phyloP scores from a whole-genome alignment of 371 early-diverging fungal genomes.

The Basidiobolus meristosporus region DNA sequence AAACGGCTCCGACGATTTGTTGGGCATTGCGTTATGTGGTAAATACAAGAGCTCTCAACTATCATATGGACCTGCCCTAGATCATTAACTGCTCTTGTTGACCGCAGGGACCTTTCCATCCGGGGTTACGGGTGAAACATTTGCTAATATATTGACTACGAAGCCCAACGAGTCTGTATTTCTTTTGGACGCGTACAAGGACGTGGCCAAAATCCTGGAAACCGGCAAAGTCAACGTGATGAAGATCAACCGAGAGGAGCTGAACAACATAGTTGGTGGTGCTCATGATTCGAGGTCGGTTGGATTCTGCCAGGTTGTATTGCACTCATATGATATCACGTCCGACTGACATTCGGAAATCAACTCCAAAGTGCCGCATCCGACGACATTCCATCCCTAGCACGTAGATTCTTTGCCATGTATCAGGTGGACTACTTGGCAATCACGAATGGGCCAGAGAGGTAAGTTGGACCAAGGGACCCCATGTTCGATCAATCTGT shows the following conservation, averaged over 20 bases:
- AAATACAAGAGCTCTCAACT: background rate
- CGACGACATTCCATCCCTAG: too few relatives aligned
- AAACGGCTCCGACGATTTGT: background rate
- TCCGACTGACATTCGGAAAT: too few relatives aligned
- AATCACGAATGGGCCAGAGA: background rate
- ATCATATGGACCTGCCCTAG: background rate
- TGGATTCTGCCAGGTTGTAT: too few relatives aligned
- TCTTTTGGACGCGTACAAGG: background rate
- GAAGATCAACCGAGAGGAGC: background rate
- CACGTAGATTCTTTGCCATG: background rate
- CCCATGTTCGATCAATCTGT: too few relatives aligned
- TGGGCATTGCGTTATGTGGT: background rate
- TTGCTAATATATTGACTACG: background rate
- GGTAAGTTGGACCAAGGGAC: too few relatives aligned
- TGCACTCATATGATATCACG: too few relatives aligned
- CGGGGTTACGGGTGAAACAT: background rate
- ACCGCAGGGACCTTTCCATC: background rate
- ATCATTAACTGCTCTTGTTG: background rate
- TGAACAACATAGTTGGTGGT: too few relatives aligned
- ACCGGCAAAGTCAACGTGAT: background rate
- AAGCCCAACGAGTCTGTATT: background rate
- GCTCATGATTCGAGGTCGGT: too few relatives aligned
- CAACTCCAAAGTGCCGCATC: too few relatives aligned
- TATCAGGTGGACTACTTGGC: background rate
- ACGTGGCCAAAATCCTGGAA: background rate